phyloP scores from a whole-genome alignment of 345 rosid genomes.

The Aethionema arabicum region DNA sequence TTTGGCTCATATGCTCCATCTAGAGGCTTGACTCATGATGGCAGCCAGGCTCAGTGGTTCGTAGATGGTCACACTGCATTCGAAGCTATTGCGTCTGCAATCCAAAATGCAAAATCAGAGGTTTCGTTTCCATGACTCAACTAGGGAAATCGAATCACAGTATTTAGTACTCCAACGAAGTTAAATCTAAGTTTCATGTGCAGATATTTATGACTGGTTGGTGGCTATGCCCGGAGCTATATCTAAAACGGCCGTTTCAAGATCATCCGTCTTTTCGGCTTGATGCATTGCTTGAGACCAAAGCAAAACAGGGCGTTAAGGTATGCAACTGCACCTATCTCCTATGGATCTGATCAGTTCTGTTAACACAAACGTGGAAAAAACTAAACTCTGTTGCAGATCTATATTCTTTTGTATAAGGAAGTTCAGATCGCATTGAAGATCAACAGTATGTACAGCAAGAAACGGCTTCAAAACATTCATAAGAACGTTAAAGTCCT shows the following conservation, averaged over 20 bases:
- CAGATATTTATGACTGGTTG: constrained; percentile 94
- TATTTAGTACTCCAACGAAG: neutral
- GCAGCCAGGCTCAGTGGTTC: constrained; percentile 92
- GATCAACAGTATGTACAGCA: constrained; percentile 84
- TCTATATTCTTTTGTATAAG: constrained; percentile 85
- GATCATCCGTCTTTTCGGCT: constrained; percentile 59
- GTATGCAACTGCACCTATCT: constrained; percentile 37
- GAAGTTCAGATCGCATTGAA: constrained; percentile 87
- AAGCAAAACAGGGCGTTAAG: constrained; percentile 92
- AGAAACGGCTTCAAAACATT: constrained; percentile 67
- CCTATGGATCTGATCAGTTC: constrained; percentile 2
- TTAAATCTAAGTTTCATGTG: constrained; percentile 6
- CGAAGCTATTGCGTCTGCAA: constrained; percentile 82
- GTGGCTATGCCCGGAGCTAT: constrained; percentile 98
- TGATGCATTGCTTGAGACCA: constrained; percentile 74
- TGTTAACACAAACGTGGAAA: neutral
- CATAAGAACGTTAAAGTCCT: constrained; percentile 82
- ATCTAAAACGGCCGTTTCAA: constrained; percentile 83
- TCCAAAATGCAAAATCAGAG: constrained; percentile 82
- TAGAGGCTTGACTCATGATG: constrained; percentile 79
- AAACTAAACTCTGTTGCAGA: constrained; percentile 44
- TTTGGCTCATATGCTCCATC: constrained; percentile 78
- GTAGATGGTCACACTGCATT: constrained; percentile 89
- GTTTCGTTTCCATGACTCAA: constrained; percentile 37
- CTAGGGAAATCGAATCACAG: neutral